Evolutionary conservation across 768 basidiomycete genomes (phyloP).

Genomic region (Daedaleopsis nitida): DNA sequence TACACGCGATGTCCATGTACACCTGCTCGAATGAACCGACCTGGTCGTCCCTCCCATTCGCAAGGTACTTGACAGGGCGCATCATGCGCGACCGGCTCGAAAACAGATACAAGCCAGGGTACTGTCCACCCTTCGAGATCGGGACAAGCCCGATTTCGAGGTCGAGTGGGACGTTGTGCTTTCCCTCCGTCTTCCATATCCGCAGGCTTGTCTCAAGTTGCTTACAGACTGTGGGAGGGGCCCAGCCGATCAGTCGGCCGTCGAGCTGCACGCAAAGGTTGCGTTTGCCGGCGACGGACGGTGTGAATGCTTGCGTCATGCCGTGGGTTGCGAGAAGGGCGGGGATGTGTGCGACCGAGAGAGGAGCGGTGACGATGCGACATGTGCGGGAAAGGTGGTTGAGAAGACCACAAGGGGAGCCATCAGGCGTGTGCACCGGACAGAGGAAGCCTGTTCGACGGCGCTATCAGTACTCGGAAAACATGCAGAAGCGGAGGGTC

Average conservation of each 20-base stretch:
- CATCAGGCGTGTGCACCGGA: slow-evolving; percentile 98
- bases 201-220: slow-evolving; percentile 85
- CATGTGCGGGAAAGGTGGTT: slow-evolving; percentile 96
- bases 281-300: slow-evolving; percentile 76
- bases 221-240: slow-evolving; percentile 67
- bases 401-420: slow-evolving; percentile 94
- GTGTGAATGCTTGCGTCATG: slow-evolving; percentile 89
- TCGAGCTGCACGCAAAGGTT: slow-evolving; percentile 94
- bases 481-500: background rate
- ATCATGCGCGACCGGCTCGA: slow-evolving; percentile 90
- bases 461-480: background rate
- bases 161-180: slow-evolving; percentile 82
- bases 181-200: slow-evolving; percentile 92
- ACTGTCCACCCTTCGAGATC: slow-evolving; percentile 86
- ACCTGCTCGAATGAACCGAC: slow-evolving; percentile 98
- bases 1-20: slow-evolving; percentile 97
- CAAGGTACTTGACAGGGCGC: slow-evolving; percentile 92
- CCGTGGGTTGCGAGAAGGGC: slow-evolving; percentile 82
- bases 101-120: slow-evolving; percentile 95
- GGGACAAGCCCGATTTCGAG: slow-evolving; percentile 94
- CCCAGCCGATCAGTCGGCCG: slow-evolving; percentile 94
- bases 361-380: slow-evolving; percentile 79
- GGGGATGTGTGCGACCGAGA: slow-evolving; percentile 79
- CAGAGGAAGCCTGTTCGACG: slow-evolving; percentile 80
- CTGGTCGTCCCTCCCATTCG: slow-evolving; percentile 85